These are phyloP conservation scores for Pseudogymnoascus verrucosus DNA, from an alignment of 2,329 filamentous ascomycete species.

Conservation along the genomic window DNA sequence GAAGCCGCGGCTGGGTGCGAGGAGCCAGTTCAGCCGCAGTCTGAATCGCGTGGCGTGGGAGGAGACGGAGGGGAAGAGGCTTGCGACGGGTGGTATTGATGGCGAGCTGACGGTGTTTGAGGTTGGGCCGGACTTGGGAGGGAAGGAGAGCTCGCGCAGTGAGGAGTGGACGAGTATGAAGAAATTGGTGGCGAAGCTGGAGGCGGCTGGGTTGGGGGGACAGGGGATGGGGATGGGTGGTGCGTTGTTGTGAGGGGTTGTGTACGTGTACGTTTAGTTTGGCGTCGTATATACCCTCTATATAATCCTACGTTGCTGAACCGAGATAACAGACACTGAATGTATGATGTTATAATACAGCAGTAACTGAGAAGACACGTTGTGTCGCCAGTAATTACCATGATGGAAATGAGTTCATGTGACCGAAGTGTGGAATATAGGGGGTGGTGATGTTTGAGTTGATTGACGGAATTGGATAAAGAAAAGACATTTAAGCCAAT, in stretches of 20 bases:
- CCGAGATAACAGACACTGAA: neutral
- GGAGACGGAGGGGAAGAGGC: conserved; percentile 71
- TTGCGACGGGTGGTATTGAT: conserved; percentile 88
- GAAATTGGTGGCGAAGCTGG: conserved; percentile 72
- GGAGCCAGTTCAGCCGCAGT: conserved; percentile 70
- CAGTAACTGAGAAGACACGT: neutral
- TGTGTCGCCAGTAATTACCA: neutral
- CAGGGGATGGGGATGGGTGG: neutral
- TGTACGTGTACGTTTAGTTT: conserved; percentile 4
- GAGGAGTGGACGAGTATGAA: conserved; percentile 95
- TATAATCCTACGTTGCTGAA: conserved; percentile 5
- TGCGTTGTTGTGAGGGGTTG: neutral
- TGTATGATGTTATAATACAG: neutral
- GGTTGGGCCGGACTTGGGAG: conserved; percentile 72
- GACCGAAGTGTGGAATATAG: neutral
- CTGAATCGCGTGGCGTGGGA: conserved; percentile 96
- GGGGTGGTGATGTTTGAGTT: neutral
- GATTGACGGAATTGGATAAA: neutral
- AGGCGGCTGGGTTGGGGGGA: conserved; percentile 34
- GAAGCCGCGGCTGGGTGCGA: conserved; percentile 44
- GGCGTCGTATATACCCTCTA: conserved; percentile 9
- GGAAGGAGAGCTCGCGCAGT: conserved; percentile 70
- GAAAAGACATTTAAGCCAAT: neutral
- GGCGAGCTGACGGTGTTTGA: conserved; percentile 89
- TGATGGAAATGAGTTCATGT: neutral